Conservation (phyloP, 2,329 filamentous ascomycete genomes). For the Ceratocystiopsis sp. region DNA sequence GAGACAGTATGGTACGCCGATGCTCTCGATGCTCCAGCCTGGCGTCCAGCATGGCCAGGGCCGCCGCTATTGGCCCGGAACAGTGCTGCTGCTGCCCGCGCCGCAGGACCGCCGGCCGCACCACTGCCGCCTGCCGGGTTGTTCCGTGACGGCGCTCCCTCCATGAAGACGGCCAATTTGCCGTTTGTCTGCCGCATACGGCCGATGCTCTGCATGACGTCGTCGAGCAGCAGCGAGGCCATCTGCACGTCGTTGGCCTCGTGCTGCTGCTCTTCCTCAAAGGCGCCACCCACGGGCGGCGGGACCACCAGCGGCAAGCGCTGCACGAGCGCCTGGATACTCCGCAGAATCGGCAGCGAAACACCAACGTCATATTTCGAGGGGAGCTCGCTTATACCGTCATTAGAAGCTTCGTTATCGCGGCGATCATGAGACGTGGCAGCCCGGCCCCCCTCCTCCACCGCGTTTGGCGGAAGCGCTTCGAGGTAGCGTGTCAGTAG, state of each 20-base stretch:
- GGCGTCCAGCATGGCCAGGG: too few relatives aligned
- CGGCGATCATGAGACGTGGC: too few relatives aligned
- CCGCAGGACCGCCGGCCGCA: background rate
- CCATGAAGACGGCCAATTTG: slow-evolving; percentile 49
- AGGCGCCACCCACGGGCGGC: slow-evolving; percentile 39
- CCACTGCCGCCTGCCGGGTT: slow-evolving; percentile 3
- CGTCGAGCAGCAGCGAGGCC: slow-evolving; percentile 51
- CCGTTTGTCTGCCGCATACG: slow-evolving; percentile 57
- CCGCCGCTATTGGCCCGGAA: too few relatives aligned
- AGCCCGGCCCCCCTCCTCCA: slow-evolving; percentile 12
- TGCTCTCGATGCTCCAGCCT: too few relatives aligned
- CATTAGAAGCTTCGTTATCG: too few relatives aligned
- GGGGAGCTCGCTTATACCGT: slow-evolving; percentile 10
- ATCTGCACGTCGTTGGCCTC: slow-evolving; percentile 76
- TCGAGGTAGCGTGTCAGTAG: slow-evolving; percentile 64
- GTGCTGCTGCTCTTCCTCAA: slow-evolving; percentile 53
- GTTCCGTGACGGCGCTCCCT: slow-evolving; percentile 6
- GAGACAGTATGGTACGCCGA: too few relatives aligned
- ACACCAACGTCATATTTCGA: slow-evolving; percentile 14
- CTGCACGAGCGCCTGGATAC: slow-evolving; percentile 70
- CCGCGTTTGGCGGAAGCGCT: slow-evolving; percentile 48
- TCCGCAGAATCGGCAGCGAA: slow-evolving; percentile 63
- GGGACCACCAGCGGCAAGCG: slow-evolving; percentile 71
- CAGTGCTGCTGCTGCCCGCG: too few relatives aligned
- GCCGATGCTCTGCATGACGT: slow-evolving; percentile 55